phyloP scores from a whole-genome alignment of 2,329 filamentous ascomycete species.

The Ophiocordyceps robertsii region DNA sequence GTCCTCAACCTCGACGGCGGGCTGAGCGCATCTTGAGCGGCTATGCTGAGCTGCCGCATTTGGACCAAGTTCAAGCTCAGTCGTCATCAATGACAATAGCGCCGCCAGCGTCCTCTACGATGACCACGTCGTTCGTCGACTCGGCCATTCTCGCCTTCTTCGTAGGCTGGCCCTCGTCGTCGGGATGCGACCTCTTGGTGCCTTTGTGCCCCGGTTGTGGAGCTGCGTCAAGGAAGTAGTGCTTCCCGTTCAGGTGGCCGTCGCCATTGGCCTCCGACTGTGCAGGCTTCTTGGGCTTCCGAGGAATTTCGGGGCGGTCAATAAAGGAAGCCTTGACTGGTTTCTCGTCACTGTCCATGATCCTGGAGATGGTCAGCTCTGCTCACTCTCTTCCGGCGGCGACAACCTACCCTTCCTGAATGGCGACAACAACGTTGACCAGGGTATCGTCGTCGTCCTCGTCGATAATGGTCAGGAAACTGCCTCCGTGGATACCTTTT shows the following conservation, averaged over 20 bases:
- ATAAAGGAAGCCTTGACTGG: constrained; percentile 35
- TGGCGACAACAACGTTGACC: constrained; percentile 66
- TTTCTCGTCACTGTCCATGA: constrained; percentile 31
- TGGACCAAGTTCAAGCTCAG: constrained; percentile 15
- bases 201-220: constrained; percentile 15
- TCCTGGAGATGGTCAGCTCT: constrained; percentile 22
- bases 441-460: constrained; percentile 61
- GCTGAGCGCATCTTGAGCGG: constrained; percentile 48
- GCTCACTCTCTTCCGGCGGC: background rate
- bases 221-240: constrained; percentile 20
- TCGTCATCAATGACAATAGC: constrained; percentile 57
- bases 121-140: constrained; percentile 25
- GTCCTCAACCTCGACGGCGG: constrained; percentile 78
- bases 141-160: constrained; percentile 36
- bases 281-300: constrained; percentile 32
- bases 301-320: constrained; percentile 35
- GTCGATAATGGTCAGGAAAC: constrained; percentile 74
- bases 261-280: constrained; percentile 25
- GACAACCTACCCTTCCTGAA: constrained; percentile 44
- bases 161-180: constrained; percentile 24
- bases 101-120: constrained; percentile 42
- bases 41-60: too few relatives aligned
- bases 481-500: constrained; percentile 53
- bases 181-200: constrained; percentile 32
- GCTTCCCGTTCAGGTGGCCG: constrained; percentile 26